A percentile compares a stretch with the other conserved stretches of the same genome.
Conservation (phyloP, 2,329 filamentous ascomycete species). For the Neoscytalidium dimidiatum region DNA sequence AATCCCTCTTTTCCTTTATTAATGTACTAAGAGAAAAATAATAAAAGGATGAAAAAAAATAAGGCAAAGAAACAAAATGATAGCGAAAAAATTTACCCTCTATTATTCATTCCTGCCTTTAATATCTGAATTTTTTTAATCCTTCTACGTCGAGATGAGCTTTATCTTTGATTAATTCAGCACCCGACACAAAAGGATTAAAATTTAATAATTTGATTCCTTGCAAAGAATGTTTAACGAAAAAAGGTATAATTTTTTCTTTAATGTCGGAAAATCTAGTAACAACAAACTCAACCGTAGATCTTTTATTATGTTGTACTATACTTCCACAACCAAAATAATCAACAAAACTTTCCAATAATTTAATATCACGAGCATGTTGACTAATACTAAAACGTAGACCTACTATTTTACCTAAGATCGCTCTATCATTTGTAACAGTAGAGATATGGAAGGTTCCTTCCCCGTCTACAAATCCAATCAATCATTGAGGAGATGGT, state of each 20-base stretch:
- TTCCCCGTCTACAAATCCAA: neutral
- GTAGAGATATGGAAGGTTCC: too few species aligned
- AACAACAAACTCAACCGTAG: neutral
- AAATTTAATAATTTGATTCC: neutral
- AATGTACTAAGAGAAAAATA: too few species aligned
- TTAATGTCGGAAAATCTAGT: neutral
- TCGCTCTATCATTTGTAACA: neutral
- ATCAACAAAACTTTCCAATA: neutral
- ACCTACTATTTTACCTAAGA: neutral
- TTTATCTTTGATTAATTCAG: neutral
- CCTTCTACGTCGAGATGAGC: neutral
- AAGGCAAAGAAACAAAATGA: too few species aligned
- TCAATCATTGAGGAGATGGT: neutral
- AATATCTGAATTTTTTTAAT: neutral
- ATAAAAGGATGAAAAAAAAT: too few species aligned
- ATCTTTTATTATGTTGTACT: neutral
- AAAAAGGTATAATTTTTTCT: neutral
- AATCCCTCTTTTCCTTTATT: too few species aligned
- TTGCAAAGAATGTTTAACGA: neutral
- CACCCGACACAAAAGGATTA: neutral
- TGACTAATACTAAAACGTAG: neutral
- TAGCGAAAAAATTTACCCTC: too few species aligned
- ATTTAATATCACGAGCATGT: neutral
- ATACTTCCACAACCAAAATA: neutral
- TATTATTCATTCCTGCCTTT: neutral